These are phyloP conservation scores for Diaporthe citrichinensis DNA, from an alignment of 2,329 filamentous ascomycete genomes.

Conservation along the genomic window DNA sequence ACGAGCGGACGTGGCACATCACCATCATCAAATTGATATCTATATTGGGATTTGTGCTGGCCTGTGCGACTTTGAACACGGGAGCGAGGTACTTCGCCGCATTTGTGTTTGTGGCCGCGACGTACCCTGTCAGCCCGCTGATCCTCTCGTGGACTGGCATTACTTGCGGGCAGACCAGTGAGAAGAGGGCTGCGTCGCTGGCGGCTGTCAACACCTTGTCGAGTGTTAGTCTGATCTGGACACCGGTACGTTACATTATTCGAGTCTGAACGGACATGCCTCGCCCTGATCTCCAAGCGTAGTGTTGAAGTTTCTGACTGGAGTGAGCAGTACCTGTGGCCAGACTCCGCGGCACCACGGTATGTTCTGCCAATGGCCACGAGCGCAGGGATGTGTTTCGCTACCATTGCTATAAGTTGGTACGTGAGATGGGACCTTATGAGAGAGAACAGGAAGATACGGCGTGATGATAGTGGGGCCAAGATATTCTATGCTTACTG, in stretches of 20 bases:
- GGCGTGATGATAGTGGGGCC: neutral
- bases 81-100: constrained; percentile 49
- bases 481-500: constrained; percentile 29
- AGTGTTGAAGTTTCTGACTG: neutral
- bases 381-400: constrained; percentile 11
- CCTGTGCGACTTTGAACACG: constrained; percentile 47
- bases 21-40: constrained; percentile 57
- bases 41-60: constrained; percentile 54
- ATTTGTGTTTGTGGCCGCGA: constrained; percentile 55
- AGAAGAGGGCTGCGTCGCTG: constrained; percentile 62
- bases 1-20: constrained; percentile 64
- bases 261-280: no score
- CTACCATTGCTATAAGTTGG: constrained; percentile 13
- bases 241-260: constrained; percentile 4
- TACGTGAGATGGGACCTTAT: constrained; percentile 4
- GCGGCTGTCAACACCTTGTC: constrained; percentile 44
- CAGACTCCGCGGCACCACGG: constrained; percentile 14
- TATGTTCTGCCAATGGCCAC: constrained; percentile 16
- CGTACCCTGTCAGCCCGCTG: constrained; percentile 59
- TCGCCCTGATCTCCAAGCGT: neutral
- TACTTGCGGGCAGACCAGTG: constrained; percentile 59
- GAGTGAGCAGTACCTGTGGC: constrained; percentile 24
- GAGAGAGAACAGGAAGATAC: constrained; percentile 19
- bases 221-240: constrained; percentile 24
- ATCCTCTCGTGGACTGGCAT: constrained; percentile 59